These are phyloP conservation scores for Suillus ampliporus DNA, from an alignment of 768 basidiomycete species.

Conservation along the genomic window DNA sequence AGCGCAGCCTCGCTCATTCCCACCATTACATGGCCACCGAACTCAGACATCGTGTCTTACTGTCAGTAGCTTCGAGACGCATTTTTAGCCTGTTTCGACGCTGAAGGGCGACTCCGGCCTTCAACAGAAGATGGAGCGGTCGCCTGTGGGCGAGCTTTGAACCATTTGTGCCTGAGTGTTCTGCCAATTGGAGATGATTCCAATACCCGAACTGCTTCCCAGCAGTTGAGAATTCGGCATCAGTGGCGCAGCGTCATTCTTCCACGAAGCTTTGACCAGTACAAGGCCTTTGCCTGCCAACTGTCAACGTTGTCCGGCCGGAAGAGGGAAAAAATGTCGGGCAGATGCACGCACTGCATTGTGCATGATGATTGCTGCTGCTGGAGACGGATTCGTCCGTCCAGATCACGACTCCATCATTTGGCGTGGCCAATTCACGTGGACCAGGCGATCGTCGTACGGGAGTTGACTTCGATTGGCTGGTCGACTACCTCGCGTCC, in stretches of 20 bases:
- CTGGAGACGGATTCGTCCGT: background rate
- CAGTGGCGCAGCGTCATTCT: slow-evolving; percentile 2
- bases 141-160: slow-evolving; percentile 5
- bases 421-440: slow-evolving; percentile 6
- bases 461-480: slow-evolving; percentile 2
- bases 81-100: slow-evolving; percentile 10
- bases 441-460: background rate
- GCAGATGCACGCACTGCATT: slow-evolving; percentile 5
- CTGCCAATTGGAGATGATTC: background rate
- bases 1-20: slow-evolving; percentile 8
- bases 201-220: background rate
- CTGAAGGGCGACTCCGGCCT: slow-evolving; percentile 1
- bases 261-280: slow-evolving; percentile 1
- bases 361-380: slow-evolving; percentile 4
- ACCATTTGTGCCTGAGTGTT: slow-evolving; percentile 1
- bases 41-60: background rate
- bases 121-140: slow-evolving; percentile 3
- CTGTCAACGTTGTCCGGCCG: background rate
- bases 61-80: slow-evolving; percentile 6
- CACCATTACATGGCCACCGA: slow-evolving; percentile 7
- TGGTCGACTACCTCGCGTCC: background rate
- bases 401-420: background rate
- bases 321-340: background rate
- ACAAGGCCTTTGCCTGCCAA: background rate
- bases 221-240: background rate